phyloP scores from a whole-genome alignment of 257 asterid genomes.

The Parsonsia alboflavescens region DNA sequence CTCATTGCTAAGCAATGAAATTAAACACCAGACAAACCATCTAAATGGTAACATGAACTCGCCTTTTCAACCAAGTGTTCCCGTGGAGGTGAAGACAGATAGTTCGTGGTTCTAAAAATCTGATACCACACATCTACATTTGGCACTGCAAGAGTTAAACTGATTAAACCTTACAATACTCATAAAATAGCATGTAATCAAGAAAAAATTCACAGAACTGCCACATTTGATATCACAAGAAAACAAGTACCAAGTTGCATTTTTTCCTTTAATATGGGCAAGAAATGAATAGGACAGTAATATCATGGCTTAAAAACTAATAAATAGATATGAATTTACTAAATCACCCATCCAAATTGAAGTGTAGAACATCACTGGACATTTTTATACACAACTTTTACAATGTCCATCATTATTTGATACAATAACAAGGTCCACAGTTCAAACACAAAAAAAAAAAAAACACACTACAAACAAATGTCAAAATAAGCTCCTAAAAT shows the following conservation, averaged over 20 bases:
- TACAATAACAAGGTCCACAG: no score
- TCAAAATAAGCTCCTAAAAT: no score
- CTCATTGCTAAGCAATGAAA: background rate
- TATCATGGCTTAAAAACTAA: no score
- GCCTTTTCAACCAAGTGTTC: slow-evolving; percentile 69
- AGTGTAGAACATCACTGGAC: no score
- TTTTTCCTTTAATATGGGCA: background rate
- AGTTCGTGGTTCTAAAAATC: slow-evolving; percentile 42
- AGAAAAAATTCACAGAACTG: background rate
- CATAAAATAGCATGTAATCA: background rate
- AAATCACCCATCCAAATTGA: no score
- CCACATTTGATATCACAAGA: background rate
- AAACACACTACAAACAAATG: no score
- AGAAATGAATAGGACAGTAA: background rate
- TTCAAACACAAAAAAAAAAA: no score
- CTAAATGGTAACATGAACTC: background rate
- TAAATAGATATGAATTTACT: no score
- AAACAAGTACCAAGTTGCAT: background rate
- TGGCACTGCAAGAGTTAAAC: slow-evolving; percentile 36
- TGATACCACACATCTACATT: slow-evolving; percentile 25
- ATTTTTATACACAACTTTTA: no score
- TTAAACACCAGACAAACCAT: background rate
- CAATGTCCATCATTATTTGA: no score
- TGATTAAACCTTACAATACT: background rate
- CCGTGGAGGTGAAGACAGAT: slow-evolving; percentile 50